Evolutionary conservation across 306 rosid genomes (phyloP).

Genomic region (Hippophae gyantsensis): DNA sequence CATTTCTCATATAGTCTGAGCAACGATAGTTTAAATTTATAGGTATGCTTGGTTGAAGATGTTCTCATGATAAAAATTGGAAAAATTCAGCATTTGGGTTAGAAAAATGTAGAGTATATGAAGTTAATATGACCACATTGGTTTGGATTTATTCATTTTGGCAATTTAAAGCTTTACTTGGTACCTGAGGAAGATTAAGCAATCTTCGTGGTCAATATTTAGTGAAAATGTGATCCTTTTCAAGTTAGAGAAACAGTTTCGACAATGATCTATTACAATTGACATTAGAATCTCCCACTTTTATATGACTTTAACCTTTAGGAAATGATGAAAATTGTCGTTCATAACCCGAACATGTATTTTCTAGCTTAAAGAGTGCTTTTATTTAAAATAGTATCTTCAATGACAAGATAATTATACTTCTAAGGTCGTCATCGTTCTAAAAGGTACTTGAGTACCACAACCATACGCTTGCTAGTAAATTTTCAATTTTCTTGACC

Average conservation of each 20-base stretch:
- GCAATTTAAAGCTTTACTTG: slow-evolving; percentile 22
- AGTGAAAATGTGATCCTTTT: background rate
- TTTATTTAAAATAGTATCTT: too few species aligned
- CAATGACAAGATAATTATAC: too few species aligned
- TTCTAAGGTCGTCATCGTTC: too few species aligned
- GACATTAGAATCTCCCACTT: too few species aligned
- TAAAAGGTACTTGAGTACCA: too few species aligned
- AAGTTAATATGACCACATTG: slow-evolving; percentile 10
- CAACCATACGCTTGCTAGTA: too few species aligned
- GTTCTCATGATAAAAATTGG: background rate
- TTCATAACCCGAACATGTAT: too few species aligned
- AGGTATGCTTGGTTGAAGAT: background rate
- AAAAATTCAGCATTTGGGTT: background rate
- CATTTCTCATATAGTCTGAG: background rate
- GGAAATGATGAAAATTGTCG: too few species aligned
- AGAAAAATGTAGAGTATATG: slow-evolving; percentile 1
- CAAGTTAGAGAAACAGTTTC: background rate
- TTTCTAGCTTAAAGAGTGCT: too few species aligned
- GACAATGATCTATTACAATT: background rate
- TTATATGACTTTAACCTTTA: too few species aligned
- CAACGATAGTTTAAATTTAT: background rate
- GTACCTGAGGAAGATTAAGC: slow-evolving; percentile 17
- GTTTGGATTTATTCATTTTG: slow-evolving; percentile 22
- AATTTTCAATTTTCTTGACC: too few species aligned
- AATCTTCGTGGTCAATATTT: background rate